phyloP scores from a whole-genome alignment of 2,329 filamentous ascomycete genomes.

The Aspergillus sp. region DNA sequence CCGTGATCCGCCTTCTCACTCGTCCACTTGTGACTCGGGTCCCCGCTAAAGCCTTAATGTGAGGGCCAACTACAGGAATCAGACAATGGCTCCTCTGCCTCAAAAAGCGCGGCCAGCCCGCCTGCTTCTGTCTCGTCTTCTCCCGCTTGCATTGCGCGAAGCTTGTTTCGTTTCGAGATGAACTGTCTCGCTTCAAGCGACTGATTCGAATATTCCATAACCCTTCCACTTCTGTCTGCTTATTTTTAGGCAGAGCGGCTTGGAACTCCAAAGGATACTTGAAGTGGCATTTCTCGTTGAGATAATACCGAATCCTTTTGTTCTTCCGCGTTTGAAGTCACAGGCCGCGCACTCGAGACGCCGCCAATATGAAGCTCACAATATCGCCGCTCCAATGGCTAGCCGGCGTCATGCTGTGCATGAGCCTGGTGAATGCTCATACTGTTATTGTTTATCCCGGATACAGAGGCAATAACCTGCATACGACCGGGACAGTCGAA shows the following conservation, averaged over 20 bases:
- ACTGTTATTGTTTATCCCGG: conserved; percentile 84
- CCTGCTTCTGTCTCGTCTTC: conserved; percentile 10
- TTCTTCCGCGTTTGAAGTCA: conserved; percentile 2
- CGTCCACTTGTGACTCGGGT: conserved; percentile 16
- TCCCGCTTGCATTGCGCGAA: conserved; percentile 9
- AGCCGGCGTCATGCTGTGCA: conserved; percentile 35
- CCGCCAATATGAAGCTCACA: conserved; percentile 27
- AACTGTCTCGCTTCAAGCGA: conserved; percentile 1
- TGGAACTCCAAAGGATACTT: neutral
- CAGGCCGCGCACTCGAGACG: neutral
- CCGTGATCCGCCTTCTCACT: conserved; percentile 27
- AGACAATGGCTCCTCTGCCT: conserved; percentile 22
- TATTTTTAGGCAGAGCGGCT: conserved; percentile 3
- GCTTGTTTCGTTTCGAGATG: conserved; percentile 18
- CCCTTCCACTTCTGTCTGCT: neutral
- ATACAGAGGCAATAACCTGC: conserved; percentile 82
- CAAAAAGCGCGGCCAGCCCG: conserved; percentile 32
- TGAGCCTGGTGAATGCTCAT: conserved; percentile 54
- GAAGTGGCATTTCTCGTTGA: neutral
- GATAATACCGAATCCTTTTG: neutral
- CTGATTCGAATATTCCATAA: conserved; percentile 4
- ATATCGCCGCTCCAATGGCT: conserved; percentile 30
- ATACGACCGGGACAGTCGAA: conserved; percentile 65
- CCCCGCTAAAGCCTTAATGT: conserved; percentile 14
- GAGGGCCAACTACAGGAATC: conserved; percentile 17